These are phyloP conservation scores for Sphagnum tenellum DNA, from an alignment of 225 moss, liverwort and hornwort species.

Conservation along the genomic window DNA sequence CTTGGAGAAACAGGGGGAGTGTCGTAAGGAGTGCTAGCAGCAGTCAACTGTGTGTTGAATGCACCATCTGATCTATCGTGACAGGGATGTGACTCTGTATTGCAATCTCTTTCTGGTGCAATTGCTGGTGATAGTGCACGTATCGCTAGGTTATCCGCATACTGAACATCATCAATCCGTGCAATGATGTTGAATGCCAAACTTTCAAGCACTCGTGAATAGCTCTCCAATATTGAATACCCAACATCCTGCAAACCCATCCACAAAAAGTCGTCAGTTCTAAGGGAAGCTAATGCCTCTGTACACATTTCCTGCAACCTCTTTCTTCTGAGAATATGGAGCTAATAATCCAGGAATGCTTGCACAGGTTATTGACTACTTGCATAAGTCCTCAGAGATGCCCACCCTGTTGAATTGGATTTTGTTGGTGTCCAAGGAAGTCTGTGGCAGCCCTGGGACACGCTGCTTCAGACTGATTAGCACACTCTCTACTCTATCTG, in stretches of 20 bases:
- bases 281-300: too few relatives aligned
- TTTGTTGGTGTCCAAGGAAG: slow-evolving; percentile 73
- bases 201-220: slow-evolving; percentile 92
- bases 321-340: too few relatives aligned
- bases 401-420: slow-evolving; percentile 82
- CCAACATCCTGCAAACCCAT: slow-evolving; percentile 67
- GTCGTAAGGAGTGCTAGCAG: slow-evolving; percentile 62
- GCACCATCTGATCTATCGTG: slow-evolving; percentile 43
- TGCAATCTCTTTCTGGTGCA: too few relatives aligned
- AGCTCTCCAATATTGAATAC: slow-evolving; percentile 94
- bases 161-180: slow-evolving; percentile 85
- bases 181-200: slow-evolving; percentile 89
- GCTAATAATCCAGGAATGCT: neutral
- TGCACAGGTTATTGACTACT: neutral
- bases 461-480: slow-evolving; percentile 63
- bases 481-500: slow-evolving; percentile 75
- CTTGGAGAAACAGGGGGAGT: slow-evolving; percentile 73
- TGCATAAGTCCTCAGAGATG: neutral
- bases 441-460: slow-evolving; percentile 90
- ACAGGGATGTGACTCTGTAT: slow-evolving; percentile 27
- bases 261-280: too few relatives aligned
- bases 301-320: too few relatives aligned
- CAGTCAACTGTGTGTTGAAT: slow-evolving; percentile 44
- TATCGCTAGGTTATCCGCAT: slow-evolving; percentile 62
- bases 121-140: slow-evolving; percentile 10